Conservation (phyloP, 495 filamentous ascomycete species). For the Pyrenopolyporus hunteri region DNA sequence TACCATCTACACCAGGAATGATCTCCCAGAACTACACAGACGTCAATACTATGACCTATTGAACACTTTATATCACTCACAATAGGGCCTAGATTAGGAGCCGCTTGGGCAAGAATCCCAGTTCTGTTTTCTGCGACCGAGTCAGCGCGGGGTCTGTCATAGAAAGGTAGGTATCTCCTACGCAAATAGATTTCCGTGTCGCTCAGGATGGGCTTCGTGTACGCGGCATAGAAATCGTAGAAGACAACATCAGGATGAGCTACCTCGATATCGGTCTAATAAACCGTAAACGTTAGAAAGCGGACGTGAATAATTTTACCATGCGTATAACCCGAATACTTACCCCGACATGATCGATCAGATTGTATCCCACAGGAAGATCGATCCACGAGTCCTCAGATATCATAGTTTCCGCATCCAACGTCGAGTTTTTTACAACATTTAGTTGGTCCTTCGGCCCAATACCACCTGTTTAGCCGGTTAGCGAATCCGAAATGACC, state of each 20-base stretch:
- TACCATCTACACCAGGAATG: slow-evolving; percentile 57
- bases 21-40: slow-evolving; percentile 49
- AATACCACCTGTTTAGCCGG: slow-evolving; percentile 53
- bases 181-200: slow-evolving; percentile 38
- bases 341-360: slow-evolving; percentile 65
- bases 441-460: slow-evolving; percentile 58
- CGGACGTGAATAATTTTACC: not conserved
- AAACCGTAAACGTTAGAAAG: not conserved
- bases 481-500: not conserved
- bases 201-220: slow-evolving; percentile 40
- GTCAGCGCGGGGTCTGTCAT: slow-evolving; percentile 28
- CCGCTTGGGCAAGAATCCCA: slow-evolving; percentile 65
- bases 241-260: slow-evolving; percentile 58
- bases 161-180: not conserved
- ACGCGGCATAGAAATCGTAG: slow-evolving; percentile 63
- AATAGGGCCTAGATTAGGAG: slow-evolving; percentile 61
- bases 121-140: slow-evolving; percentile 49
- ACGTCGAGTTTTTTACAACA: slow-evolving; percentile 52
- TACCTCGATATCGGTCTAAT: slow-evolving; percentile 60
- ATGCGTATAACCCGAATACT: slow-evolving; percentile 1
- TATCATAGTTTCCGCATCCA: slow-evolving; percentile 52
- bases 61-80: slow-evolving; percentile 33
- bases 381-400: slow-evolving; percentile 61
- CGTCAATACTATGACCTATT: not conserved
- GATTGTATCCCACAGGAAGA: slow-evolving; percentile 67